Base-by-base conservation (phyloP, 2,329 filamentous ascomycete genomes). In the Fusarium ambrosium region DNA sequence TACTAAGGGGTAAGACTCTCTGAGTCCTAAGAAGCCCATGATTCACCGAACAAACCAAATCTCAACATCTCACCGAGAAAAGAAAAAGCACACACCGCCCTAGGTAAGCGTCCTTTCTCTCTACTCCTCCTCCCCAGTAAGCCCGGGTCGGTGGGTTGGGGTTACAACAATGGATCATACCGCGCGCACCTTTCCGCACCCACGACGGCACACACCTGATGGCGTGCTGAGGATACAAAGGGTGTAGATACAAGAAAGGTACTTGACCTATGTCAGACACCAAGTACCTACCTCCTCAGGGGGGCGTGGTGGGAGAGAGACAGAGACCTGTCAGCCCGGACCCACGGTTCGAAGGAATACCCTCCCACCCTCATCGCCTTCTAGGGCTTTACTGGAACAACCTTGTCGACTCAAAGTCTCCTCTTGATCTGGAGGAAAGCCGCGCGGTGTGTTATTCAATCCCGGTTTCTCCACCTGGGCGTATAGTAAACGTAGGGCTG, bases 91-190 rank as follows among this genome's bases (percentile, higher is more conserved):
- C 58, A 59, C 56, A 61, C 58, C 58, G 58, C 58, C 58, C 37
- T 34, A 29, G 29, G 16, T 20, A 29, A 13, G 11, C 9, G 16
- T 18, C 22, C 10, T 10, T 18, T 18, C 34, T 20, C 39, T 43
- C 24, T n/a, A 8, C 11, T 14, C 14, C 14, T 24, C 8, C 20
- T 11, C 16, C 48, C 48, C 24, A 32, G 56, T 65, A 45, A 63
- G 55, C 60, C 70, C 27, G 71, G 73, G 36, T 62, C 65, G 66
- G 51, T 78, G 76, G 76, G 76, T 78, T 78, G 76, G 74, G 76
- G 76, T 78, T 77, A 56, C 76, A 73, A 36, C 51, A 39, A 55
- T 70, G 56, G 43, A 70, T 70, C 41, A 61, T 36, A 62, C 62
- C 34, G 34, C 39, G 45, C 63, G 48, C 45, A 37, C 43, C 43